Evolutionary conservation across 139 green algal species (phyloP).

Genomic region (Haematococcus lacustris): DNA sequence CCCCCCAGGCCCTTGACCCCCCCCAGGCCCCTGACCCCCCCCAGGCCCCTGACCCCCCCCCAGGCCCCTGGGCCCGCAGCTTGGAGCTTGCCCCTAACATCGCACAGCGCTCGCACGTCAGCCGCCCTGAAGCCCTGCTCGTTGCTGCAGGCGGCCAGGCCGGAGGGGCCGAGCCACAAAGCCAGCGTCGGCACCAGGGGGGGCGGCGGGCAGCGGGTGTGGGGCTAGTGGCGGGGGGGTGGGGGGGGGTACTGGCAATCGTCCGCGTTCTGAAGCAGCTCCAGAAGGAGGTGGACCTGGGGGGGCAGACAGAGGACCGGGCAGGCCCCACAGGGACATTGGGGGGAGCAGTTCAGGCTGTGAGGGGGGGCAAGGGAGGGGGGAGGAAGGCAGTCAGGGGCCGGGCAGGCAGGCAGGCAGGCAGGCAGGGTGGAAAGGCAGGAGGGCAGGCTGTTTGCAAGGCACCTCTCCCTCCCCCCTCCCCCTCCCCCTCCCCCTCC

Average conservation of each 20-base stretch:
- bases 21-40: too few species aligned
- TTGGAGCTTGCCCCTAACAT: slow-evolving; percentile 26
- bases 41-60: too few species aligned
- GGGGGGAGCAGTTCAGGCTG: too few species aligned
- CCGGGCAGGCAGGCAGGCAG: background rate
- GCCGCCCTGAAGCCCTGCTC: slow-evolving; percentile 26
- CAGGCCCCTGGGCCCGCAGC: background rate
- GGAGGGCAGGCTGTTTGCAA: background rate
- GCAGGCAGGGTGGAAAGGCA: background rate
- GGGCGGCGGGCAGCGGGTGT: too few species aligned
- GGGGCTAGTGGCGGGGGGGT: too few species aligned
- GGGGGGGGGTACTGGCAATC: slow-evolving; percentile 17
- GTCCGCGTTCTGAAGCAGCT: slow-evolving; percentile 34
- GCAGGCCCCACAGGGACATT: too few species aligned
- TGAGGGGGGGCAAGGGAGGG: too few species aligned
- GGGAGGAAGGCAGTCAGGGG: too few species aligned
- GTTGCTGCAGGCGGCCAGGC: slow-evolving; percentile 14
- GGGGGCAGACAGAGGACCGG: background rate
- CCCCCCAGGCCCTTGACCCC: too few species aligned
- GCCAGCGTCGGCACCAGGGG: slow-evolving; percentile 14
- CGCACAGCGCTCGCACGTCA: slow-evolving; percentile 27
- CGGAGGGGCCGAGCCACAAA: slow-evolving; percentile 5
- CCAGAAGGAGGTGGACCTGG: slow-evolving; percentile 20
- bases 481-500: too few species aligned
- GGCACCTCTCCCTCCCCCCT: too few species aligned